phyloP scores from a whole-genome alignment of 2,329 filamentous ascomycete species.

The Cylindrodendrum hubeiense region DNA sequence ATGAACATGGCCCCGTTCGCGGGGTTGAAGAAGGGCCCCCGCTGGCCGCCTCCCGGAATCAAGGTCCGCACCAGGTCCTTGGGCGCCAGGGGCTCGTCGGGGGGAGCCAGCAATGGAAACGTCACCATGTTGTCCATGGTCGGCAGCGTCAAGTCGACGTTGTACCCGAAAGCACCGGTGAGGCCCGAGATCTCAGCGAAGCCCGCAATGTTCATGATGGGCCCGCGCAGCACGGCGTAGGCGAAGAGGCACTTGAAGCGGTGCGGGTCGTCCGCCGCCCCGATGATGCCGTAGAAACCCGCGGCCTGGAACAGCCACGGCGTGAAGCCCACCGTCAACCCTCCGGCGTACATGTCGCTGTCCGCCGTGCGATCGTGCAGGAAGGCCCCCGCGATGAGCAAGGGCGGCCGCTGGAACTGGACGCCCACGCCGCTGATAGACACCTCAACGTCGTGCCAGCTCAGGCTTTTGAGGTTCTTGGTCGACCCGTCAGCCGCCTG shows the following conservation, averaged over 20 bases:
- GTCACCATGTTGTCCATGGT: constrained; percentile 26
- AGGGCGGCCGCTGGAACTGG: background rate
- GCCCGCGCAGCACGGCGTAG: constrained; percentile 53
- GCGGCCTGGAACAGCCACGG: constrained; percentile 54
- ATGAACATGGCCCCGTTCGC: constrained; percentile 16
- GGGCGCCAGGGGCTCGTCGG: background rate
- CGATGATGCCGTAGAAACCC: constrained; percentile 52
- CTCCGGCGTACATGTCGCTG: constrained; percentile 52
- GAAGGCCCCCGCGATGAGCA: constrained; percentile 50
- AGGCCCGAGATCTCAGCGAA: constrained; percentile 54
- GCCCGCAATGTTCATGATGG: constrained; percentile 50
- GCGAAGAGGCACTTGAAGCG: constrained; percentile 51
- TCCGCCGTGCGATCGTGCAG: constrained; percentile 39
- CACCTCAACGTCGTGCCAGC: constrained; percentile 31
- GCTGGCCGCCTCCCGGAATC: constrained; percentile 42
- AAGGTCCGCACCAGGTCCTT: constrained; percentile 42
- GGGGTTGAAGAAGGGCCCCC: constrained; percentile 44
- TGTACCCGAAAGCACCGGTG: constrained; percentile 56
- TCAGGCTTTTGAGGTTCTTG: constrained; percentile 45
- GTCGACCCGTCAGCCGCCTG: background rate
- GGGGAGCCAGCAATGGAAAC: constrained; percentile 31
- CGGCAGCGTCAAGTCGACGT: constrained; percentile 49
- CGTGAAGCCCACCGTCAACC: constrained; percentile 48
- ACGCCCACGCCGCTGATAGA: background rate
- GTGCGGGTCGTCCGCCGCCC: constrained; percentile 18